Conservation (phyloP, 805 yeast species). For the Pichia scutulata region DNA sequence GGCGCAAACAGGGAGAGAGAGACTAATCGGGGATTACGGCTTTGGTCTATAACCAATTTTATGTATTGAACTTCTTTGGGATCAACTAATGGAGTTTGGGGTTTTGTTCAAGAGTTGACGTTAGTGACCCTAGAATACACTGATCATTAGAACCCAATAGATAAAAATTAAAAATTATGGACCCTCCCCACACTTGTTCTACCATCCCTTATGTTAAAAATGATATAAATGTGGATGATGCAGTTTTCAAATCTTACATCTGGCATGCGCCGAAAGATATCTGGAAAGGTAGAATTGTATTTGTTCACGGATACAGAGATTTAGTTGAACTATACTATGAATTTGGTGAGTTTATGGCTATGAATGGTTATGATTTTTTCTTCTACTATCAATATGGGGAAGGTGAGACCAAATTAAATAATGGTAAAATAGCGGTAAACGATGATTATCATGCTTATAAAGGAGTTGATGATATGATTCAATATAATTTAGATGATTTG, state of each 20-base stretch:
- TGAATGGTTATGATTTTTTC: slow-evolving; percentile 59
- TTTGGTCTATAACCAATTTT: no score
- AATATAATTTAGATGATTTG: slow-evolving; percentile 33
- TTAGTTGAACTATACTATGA: slow-evolving; percentile 41
- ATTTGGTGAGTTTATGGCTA: slow-evolving; percentile 44
- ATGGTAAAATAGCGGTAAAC: slow-evolving; percentile 45
- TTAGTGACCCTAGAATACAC: no score
- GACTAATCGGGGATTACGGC: no score
- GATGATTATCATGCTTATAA: slow-evolving; percentile 47
- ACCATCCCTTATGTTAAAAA: slow-evolving; percentile 6
- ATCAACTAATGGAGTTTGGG: no score
- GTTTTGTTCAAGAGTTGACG: no score
- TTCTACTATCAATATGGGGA: slow-evolving; percentile 73
- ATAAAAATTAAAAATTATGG: background rate
- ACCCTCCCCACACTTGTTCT: slow-evolving; percentile 8
- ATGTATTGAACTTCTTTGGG: no score
- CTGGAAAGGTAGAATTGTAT: slow-evolving; percentile 46
- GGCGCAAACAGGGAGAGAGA: no score
- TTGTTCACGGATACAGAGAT: slow-evolving; percentile 71
- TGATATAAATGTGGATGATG: slow-evolving; percentile 14
- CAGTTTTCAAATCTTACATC: slow-evolving; percentile 11
- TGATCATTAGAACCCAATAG: no score
- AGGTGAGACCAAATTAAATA: slow-evolving; percentile 50
- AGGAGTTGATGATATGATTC: slow-evolving; percentile 54
- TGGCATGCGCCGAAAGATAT: slow-evolving; percentile 1